Percentiles rank a stretch among this genome's conserved stretches.
These are phyloP conservation scores for Trichosporon ovoides DNA, from an alignment of 1,284 basidiomycete genomes.

Conservation along the genomic window DNA sequence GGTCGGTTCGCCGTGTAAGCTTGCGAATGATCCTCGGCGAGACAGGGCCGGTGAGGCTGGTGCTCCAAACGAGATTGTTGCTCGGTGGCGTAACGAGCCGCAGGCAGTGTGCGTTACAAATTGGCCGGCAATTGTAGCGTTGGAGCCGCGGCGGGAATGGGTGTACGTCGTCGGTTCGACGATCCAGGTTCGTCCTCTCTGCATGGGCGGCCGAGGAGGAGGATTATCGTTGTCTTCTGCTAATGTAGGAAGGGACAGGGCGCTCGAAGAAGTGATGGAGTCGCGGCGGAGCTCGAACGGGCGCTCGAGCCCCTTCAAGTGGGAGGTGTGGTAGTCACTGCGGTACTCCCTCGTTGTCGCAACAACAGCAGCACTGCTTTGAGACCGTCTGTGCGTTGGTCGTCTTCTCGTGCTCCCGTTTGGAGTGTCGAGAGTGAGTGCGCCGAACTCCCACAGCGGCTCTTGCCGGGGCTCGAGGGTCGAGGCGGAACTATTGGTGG, in stretches of 20 bases:
- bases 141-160: not conserved
- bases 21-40: not conserved
- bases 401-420: not conserved
- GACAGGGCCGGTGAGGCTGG: not conserved
- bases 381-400: conserved; percentile 1
- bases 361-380: not conserved
- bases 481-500: not conserved
- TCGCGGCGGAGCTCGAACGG: conserved; percentile 1
- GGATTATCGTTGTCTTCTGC: not conserved
- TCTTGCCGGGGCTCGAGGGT: not conserved
- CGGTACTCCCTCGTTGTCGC: conserved; percentile 1
- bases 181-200: not conserved
- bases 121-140: conserved; percentile 2
- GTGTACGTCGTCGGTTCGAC: not conserved
- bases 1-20: conserved; percentile 1
- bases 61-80: not conserved
- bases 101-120: not conserved
- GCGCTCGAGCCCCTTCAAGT: not conserved
- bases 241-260: not conserved
- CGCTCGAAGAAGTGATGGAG: not conserved
- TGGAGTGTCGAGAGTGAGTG: not conserved
- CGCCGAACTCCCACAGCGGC: not conserved
- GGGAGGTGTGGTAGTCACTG: not conserved
- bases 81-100: not conserved
- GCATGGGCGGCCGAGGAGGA: not conserved